Percentiles rank a stretch among this genome's conserved stretches.
Evolutionary conservation across 2,329 filamentous ascomycete genomes (phyloP).

Genomic region (Paraconiothyrium sp.): DNA sequence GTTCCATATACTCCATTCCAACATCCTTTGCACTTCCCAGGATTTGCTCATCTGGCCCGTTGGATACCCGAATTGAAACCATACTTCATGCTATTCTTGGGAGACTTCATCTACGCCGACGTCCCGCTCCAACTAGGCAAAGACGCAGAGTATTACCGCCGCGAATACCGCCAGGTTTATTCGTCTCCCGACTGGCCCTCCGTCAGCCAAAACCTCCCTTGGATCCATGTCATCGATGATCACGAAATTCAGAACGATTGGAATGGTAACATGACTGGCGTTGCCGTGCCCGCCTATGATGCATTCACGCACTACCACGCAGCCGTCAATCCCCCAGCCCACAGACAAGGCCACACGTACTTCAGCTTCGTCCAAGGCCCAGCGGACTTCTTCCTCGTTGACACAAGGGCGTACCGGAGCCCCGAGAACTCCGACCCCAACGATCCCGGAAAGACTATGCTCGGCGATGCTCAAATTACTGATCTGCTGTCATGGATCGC

Average conservation of each 20-base stretch:
- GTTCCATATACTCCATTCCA: constrained; percentile 89
- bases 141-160: constrained; percentile 78
- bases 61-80: constrained; percentile 76
- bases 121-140: constrained; percentile 83
- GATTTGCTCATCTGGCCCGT: constrained; percentile 79
- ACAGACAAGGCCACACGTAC: constrained; percentile 76
- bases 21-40: constrained; percentile 83
- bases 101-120: constrained; percentile 91
- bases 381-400: constrained; percentile 92
- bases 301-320: constrained; percentile 90
- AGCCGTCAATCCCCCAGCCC: constrained; percentile 79
- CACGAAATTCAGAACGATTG: constrained; percentile 97
- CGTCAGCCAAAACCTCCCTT: constrained; percentile 82
- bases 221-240: constrained; percentile 97
- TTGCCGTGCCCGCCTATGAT: constrained; percentile 81
- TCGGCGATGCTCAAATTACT: constrained; percentile 79
- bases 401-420: constrained; percentile 87
- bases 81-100: constrained; percentile 77
- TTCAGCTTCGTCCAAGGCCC: constrained; percentile 91
- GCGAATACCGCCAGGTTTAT: constrained; percentile 96
- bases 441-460: constrained; percentile 80
- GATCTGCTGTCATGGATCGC: constrained; percentile 82
- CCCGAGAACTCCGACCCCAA: constrained; percentile 70
- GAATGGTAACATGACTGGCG: constrained; percentile 80
- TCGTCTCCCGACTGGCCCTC: constrained; percentile 89